phyloP scores from a whole-genome alignment of 129 eudicot genomes.

The Saussurea involucrata region DNA sequence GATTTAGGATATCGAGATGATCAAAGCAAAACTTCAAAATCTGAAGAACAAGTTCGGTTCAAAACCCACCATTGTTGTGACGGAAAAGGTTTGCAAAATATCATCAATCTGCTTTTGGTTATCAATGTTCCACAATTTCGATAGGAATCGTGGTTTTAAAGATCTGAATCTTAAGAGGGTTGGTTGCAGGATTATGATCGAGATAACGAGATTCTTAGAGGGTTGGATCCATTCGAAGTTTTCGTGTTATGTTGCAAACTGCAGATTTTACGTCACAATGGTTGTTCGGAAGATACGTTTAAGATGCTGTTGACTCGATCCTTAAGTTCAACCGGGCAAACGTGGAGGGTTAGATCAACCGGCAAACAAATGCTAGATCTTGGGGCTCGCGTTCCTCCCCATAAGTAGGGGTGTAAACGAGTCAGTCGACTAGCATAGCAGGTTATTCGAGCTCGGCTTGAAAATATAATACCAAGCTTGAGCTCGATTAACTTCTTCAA shows the following conservation, averaged over 20 bases:
- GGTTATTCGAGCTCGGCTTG: no score
- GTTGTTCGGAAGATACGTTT: conserved; percentile 50
- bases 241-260: conserved; percentile 66
- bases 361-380: not conserved
- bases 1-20: conserved; percentile 55
- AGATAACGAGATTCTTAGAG: conserved; percentile 43
- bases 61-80: conserved; percentile 48
- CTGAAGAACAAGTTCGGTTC: conserved; percentile 48
- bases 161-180: not conserved
- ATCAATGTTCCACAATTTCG: not conserved
- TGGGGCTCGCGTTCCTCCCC: no score
- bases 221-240: conserved; percentile 58
- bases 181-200: conserved; percentile 80
- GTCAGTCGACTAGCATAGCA: no score
- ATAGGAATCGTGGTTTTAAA: not conserved
- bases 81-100: conserved; percentile 74
- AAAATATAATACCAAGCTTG: no score
- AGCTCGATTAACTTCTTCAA: no score
- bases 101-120: not conserved
- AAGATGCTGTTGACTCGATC: conserved; percentile 38
- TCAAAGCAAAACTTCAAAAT: conserved; percentile 51
- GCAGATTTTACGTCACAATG: conserved; percentile 46
- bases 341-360: not conserved
- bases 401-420: no score
- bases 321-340: conserved; percentile 14